Base-by-base conservation (phyloP, 2,329 filamentous ascomycete genomes). In the Trichophyton equinum region DNA sequence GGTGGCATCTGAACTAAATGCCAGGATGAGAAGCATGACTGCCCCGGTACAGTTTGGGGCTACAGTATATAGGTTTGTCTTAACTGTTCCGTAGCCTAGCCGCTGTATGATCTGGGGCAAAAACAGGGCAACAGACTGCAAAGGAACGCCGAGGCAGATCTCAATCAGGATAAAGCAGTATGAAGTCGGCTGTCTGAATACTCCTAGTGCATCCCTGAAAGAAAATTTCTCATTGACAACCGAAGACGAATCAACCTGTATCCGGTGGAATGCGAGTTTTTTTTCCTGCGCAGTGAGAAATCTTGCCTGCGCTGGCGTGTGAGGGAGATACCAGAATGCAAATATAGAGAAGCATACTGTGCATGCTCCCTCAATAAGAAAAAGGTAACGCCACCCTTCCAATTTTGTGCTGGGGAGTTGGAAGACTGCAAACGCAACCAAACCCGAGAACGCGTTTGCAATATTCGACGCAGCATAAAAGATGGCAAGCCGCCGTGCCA, bases 61-160 rank as follows among this genome's bases (percentile, higher is more conserved):
- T 0, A 92, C 88, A n/a, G 87, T 90, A 73, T 87, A 89, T 1
- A 92, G 78, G 67, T 94, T 92, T 0, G 88, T 91, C 67, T 83
- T 83, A 63, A 84, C 78, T n/a, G 76, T 79, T 57, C 70, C 65
- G 68, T 81, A 83, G 8, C 78, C 78, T 3, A 84, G 73, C 2
- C 79, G 71, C 2, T 70, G 71, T 20, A 84, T 76, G 63, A 85
- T 85, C 63, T 83, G 80, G 0, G 82, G 82, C 53, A 85, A 70
- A 69, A 84, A 85, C 1, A 84, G 75, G 0, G 75, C 72, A 3
- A 84, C 81, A 4, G 78, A 80, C 64, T 83, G 81, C 9, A 84
- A 68, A 0, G 82, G 82, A 0, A 84, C 81, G 40, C 82, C 82
- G 13, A 84, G 74, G 65, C 82, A 84, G 60, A 84, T 78, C 68